Evolutionary conservation across 2,329 filamentous ascomycete species (phyloP), one percentile per base, ranked within the genome.

Genomic region (Graphiopsis chlorocephala): DNA sequence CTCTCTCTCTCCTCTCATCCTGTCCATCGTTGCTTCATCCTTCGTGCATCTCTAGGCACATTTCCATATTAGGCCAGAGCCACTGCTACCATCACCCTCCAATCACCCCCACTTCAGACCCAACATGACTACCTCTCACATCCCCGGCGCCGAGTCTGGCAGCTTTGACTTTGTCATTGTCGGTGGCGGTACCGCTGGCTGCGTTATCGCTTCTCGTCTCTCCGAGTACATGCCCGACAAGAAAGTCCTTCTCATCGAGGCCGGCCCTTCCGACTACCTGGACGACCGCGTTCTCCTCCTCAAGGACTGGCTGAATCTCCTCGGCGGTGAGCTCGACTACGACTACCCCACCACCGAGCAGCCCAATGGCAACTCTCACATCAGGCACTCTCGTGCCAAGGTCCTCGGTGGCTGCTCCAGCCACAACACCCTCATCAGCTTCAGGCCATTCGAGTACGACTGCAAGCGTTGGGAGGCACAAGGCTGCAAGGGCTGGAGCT

Each of bases 401-500:
- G 92, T 97, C 45, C 85, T 97, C 31, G 93, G 93, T 71, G 93
- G 93, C 70, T 97, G 93, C 84, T 96, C 92, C 52, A 94, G 90
- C 66, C 93, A 96, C 84, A 97, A 97, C 81, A 96, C 93, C 23
- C 84, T 96, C 72, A 96, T 97, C 78, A 95, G 91, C 20, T 96
- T 96, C 86, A 87, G 92, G 28, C 92, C 93, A 8, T 96, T 96
- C 75, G 88, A 93, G 78, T 93, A 96, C 78, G 93, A 97, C 78
- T 86, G 91, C 80, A 85, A 91, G 74, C 85, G 91, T 72, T 97
- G 93, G 93, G 89, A 93, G 73, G 86, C 85, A 33, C 83, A 91
- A 74, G 93, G 93, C 67, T 93, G 90, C 81, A 86, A 86, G 75
- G 92, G 92, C 72, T 97, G 93, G 93, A 87, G 86, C 73, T 96